Conservation (phyloP, 108 stramenopile species). For the Cyclotella baltica region DNA sequence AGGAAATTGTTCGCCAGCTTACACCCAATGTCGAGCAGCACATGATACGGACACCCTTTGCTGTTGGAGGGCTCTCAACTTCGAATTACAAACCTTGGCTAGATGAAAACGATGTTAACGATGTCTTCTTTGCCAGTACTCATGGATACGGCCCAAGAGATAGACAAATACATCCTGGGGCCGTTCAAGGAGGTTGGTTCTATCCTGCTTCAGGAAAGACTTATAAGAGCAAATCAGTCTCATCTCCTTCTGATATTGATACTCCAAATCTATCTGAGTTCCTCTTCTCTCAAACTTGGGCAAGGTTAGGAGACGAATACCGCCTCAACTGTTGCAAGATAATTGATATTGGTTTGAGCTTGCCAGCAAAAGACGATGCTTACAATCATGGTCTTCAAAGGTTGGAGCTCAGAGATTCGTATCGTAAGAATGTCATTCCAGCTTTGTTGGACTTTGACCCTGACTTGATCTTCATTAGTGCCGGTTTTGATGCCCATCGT, state of each 20-base stretch:
- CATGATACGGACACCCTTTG: constrained; percentile 81
- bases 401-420: constrained; percentile 85
- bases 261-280: constrained; percentile 79
- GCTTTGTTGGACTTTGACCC: constrained; percentile 91
- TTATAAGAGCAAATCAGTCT: constrained; percentile 64
- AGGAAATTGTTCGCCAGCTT: constrained; percentile 91
- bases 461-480: constrained; percentile 97
- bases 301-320: constrained; percentile 85
- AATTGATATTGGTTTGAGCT: constrained; percentile 82
- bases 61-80: constrained; percentile 67
- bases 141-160: constrained; percentile 94
- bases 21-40: constrained; percentile 82
- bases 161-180: constrained; percentile 53
- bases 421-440: constrained; percentile 87
- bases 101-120: constrained; percentile 87
- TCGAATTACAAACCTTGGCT: constrained; percentile 92
- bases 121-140: constrained; percentile 92
- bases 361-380: constrained; percentile 74
- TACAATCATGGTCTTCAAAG: constrained; percentile 82
- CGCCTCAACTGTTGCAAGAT: constrained; percentile 85
- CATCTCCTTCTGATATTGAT: constrained; percentile 71
- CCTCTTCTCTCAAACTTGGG: constrained; percentile 85
- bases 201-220: constrained; percentile 90
- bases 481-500: constrained; percentile 99
- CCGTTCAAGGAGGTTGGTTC: constrained; percentile 82